These are phyloP conservation scores for Termitomyces sp. DNA, from an alignment of 768 basidiomycete species.

Conservation along the genomic window DNA sequence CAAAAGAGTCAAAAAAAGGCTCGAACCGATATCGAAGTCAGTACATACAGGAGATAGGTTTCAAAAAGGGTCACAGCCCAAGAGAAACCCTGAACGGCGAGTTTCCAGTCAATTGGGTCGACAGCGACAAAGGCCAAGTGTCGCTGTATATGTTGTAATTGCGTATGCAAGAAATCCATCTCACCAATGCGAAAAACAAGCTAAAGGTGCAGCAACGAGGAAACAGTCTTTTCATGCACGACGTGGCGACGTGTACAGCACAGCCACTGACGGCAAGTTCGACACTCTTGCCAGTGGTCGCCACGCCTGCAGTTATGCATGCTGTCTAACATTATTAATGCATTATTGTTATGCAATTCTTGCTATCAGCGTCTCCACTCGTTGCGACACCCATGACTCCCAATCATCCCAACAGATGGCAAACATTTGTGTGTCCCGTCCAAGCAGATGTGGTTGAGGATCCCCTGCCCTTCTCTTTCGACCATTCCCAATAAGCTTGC, in stretches of 20 bases:
- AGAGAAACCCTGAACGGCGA: conserved; percentile 74
- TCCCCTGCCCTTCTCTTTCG: conserved; percentile 30
- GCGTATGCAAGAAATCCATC: conserved; percentile 64
- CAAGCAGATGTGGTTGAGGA: conserved; percentile 25
- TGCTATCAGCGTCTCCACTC: conserved; percentile 11
- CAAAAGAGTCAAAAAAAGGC: conserved; percentile 1
- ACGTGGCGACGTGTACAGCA: conserved; percentile 13
- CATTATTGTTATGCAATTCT: not conserved
- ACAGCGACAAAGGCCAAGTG: conserved; percentile 69
- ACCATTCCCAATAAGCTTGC: conserved; percentile 37
- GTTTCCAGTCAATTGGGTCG: conserved; percentile 77
- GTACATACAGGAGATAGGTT: conserved; percentile 76
- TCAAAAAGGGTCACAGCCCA: conserved; percentile 84
- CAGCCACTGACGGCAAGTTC: conserved; percentile 12
- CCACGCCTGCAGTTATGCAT: too few relatives aligned
- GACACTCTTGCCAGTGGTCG: too few relatives aligned
- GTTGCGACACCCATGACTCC: conserved; percentile 10
- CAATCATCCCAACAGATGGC: conserved; percentile 50
- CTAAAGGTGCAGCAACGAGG: not conserved
- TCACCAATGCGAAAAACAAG: not conserved
- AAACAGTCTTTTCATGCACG: conserved; percentile 3
- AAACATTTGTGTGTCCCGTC: conserved; percentile 46
- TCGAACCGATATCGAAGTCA: not conserved
- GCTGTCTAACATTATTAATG: too few relatives aligned
- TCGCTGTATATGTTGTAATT: conserved; percentile 53